Conservation (phyloP, 202 grass and related monocot genomes). For the Schoenoplectus tabernaemontani region DNA sequence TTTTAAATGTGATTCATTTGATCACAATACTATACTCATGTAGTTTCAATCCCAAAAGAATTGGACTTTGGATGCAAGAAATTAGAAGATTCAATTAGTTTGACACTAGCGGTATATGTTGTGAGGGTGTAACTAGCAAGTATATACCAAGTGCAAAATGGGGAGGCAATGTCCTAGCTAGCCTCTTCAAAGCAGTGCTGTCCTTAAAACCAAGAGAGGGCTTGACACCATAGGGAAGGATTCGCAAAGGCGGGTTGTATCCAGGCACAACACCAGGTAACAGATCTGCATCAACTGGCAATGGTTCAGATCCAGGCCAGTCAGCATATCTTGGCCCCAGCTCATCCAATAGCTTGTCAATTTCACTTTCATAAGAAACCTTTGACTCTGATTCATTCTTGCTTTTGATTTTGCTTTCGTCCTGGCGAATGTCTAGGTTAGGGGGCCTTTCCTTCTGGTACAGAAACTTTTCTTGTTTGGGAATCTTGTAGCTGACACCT, state of each 20-base stretch:
- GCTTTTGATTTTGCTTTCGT: slow-evolving; percentile 25
- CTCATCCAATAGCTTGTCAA: slow-evolving; percentile 71
- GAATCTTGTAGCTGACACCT: slow-evolving; percentile 57
- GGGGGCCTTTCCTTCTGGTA: slow-evolving; percentile 26
- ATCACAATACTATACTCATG: neutral
- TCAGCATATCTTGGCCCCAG: slow-evolving; percentile 80
- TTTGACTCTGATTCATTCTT: slow-evolving; percentile 34
- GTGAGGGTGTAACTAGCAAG: neutral
- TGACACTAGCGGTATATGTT: neutral
- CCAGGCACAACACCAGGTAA: slow-evolving; percentile 53
- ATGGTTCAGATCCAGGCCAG: slow-evolving; percentile 70
- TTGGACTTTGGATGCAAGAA: neutral
- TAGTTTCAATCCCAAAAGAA: neutral
- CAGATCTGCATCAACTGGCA: slow-evolving; percentile 85
- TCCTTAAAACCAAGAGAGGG: slow-evolving; percentile 62
- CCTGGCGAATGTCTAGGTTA: slow-evolving; percentile 16
- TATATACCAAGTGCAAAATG: slow-evolving; percentile 81
- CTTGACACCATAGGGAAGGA: slow-evolving; percentile 81
- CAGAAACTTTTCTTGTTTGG: slow-evolving; percentile 27
- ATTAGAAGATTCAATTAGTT: neutral
- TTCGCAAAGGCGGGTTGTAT: slow-evolving; percentile 76
- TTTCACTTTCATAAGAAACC: slow-evolving; percentile 83
- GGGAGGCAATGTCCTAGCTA: slow-evolving; percentile 75
- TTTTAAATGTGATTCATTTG: neutral
- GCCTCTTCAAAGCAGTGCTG: slow-evolving; percentile 58